These are phyloP conservation scores for Salisapilia sapeloensis DNA, from an alignment of 352 stramenopile species.

Conservation along the genomic window DNA sequence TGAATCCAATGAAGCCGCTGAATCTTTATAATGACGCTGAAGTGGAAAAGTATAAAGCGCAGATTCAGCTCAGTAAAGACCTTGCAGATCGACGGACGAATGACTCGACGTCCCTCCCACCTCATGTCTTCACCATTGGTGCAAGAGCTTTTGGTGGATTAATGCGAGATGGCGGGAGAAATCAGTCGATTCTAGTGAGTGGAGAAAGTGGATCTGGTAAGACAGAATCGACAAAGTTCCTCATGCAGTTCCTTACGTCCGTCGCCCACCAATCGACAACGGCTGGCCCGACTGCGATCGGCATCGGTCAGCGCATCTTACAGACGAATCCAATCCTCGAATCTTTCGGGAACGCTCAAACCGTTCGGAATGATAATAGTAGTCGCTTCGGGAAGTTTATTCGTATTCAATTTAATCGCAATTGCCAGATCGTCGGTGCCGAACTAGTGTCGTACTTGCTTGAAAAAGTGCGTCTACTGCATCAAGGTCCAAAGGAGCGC, in stretches of 20 bases:
- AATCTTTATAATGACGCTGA: constrained; percentile 38
- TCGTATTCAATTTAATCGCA: constrained; percentile 81
- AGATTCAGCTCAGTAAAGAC: constrained; percentile 9
- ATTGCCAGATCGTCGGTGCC: constrained; percentile 79
- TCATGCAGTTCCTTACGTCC: constrained; percentile 92
- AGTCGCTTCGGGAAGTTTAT: constrained; percentile 94
- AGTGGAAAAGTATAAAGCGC: constrained; percentile 49
- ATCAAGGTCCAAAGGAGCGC: constrained; percentile 83
- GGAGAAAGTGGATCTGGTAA: constrained; percentile 89
- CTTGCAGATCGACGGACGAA: no score
- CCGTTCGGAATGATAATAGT: constrained; percentile 93
- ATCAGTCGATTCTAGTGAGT: constrained; percentile 89
- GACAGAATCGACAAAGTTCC: constrained; percentile 93
- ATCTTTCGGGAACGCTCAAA: constrained; percentile 94
- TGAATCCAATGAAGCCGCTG: constrained; percentile 73
- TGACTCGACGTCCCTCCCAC: constrained; percentile 14
- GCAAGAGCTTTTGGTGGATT: constrained; percentile 70
- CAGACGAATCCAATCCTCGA: constrained; percentile 96
- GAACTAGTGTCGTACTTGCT: constrained; percentile 94
- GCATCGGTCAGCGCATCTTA: constrained; percentile 75
- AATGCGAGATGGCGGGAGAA: constrained; percentile 28
- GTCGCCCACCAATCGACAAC: constrained; percentile 22
- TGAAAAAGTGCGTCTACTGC: constrained; percentile 91
- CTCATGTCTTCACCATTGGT: constrained; percentile 86
- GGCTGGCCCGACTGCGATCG: constrained; percentile 3